Evolutionary conservation across 176 grass and related monocot genomes (phyloP).

Genomic region (Microstegium vimineum): DNA sequence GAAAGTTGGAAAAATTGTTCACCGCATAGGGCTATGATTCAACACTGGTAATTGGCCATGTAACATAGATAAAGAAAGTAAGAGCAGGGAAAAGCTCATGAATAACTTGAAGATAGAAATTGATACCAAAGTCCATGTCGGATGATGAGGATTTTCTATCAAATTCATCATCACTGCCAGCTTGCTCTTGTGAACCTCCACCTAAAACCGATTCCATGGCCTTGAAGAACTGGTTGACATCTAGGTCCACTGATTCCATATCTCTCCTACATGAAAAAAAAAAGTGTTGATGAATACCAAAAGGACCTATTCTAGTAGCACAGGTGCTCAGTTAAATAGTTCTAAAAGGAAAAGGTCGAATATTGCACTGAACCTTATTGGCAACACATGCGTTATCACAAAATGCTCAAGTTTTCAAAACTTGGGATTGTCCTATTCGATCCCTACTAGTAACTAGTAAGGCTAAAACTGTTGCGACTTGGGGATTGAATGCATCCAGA

Average conservation of each 20-base stretch:
- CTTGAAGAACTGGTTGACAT: slow-evolving; percentile 90
- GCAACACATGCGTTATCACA: not conserved
- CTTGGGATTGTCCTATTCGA: not conserved
- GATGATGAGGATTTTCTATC: slow-evolving; percentile 61
- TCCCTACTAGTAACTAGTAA: not conserved
- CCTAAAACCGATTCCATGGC: slow-evolving; percentile 73
- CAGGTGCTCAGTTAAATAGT: slow-evolving; percentile 1
- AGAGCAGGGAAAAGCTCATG: not conserved
- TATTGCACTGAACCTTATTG: not conserved
- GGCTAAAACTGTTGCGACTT: not conserved
- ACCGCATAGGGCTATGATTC: not conserved
- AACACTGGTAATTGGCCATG: not conserved
- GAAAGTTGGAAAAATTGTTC: not conserved
- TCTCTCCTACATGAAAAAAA: slow-evolving; percentile 47
- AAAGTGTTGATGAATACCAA: slow-evolving; percentile 1
- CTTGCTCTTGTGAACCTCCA: slow-evolving; percentile 31
- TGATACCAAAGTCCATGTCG: slow-evolving; percentile 79
- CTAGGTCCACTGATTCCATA: slow-evolving; percentile 68
- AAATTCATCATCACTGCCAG: slow-evolving; percentile 26
- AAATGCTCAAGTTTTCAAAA: not conserved
- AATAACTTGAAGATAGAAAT: slow-evolving; percentile 8
- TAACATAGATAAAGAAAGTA: not conserved
- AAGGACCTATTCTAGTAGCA: not conserved
- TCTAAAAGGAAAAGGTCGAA: not conserved
- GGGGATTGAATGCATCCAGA: not conserved